Conservation (phyloP, 495 filamentous ascomycete genomes). For the Saxophila tyrrhenica region DNA sequence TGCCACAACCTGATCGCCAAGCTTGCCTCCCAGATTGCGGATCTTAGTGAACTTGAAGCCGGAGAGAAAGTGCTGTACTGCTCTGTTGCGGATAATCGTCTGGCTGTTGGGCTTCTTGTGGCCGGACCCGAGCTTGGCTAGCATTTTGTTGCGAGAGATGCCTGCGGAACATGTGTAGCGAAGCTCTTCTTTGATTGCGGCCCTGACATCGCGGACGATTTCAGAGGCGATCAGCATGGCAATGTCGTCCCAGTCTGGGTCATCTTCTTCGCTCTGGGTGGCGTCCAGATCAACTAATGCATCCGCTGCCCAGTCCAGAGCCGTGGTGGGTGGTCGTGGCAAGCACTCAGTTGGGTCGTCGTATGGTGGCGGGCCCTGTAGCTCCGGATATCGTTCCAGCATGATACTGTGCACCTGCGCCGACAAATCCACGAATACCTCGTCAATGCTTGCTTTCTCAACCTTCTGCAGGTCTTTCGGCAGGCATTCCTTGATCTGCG, state of each 20-base stretch:
- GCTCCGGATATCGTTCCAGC: conserved; percentile 66
- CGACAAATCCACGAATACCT: conserved; percentile 87
- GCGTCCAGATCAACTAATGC: conserved; percentile 64
- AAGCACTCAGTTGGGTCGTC: conserved; percentile 62
- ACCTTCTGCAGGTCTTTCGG: conserved; percentile 50
- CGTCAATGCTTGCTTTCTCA: conserved; percentile 85
- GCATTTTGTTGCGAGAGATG: conserved; percentile 83
- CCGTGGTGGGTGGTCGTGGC: conserved; percentile 62
- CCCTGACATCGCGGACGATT: conserved; percentile 68
- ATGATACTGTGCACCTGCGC: conserved; percentile 66
- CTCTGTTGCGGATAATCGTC: conserved; percentile 77
- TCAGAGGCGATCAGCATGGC: conserved; percentile 75
- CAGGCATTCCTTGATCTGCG: conserved; percentile 66
- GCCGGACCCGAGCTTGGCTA: conserved; percentile 83
- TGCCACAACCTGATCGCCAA: conserved; percentile 72
- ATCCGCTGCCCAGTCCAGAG: conserved; percentile 71
- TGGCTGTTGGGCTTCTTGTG: conserved; percentile 90
- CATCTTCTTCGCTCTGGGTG: conserved; percentile 60
- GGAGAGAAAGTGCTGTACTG: conserved; percentile 66
- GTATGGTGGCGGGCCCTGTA: conserved; percentile 49
- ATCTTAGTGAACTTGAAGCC: conserved; percentile 94
- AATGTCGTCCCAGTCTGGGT: conserved; percentile 95
- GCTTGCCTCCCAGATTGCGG: conserved; percentile 87
- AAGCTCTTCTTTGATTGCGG: conserved; percentile 51
- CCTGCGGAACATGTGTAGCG: conserved; percentile 88